Percentiles rank a stretch among this genome's conserved stretches.
These are phyloP conservation scores for Erysimum pusillum DNA, from an alignment of 441 rosid genomes.

Conservation along the genomic window DNA sequence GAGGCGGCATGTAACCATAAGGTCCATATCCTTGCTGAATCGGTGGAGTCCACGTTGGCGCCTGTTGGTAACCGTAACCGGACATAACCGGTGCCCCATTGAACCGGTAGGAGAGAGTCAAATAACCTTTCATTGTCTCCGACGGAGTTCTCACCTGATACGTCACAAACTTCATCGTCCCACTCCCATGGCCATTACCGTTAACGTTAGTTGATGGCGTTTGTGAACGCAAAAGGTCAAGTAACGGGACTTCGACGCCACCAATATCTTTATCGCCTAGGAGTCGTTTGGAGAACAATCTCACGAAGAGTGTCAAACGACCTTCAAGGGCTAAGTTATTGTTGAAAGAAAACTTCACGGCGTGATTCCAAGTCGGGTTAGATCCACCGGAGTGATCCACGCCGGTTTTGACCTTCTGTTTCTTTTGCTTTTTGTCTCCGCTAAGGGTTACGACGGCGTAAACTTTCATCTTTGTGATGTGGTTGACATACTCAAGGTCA, in stretches of 20 bases:
- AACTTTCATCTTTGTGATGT: slow-evolving; percentile 62
- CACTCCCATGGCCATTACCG: background rate
- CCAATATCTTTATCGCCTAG: slow-evolving; percentile 71
- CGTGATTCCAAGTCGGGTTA: slow-evolving; percentile 66
- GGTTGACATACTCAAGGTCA: slow-evolving; percentile 54
- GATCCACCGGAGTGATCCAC: slow-evolving; percentile 55
- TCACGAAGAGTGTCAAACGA: slow-evolving; percentile 50
- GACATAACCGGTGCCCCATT: slow-evolving; percentile 30
- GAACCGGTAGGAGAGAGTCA: slow-evolving; percentile 63
- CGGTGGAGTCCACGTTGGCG: slow-evolving; percentile 3
- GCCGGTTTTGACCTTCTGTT: slow-evolving; percentile 51
- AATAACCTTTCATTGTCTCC: slow-evolving; percentile 62
- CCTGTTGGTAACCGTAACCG: background rate
- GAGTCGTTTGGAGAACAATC: slow-evolving; percentile 61
- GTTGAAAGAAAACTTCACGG: slow-evolving; percentile 52
- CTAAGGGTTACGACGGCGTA: slow-evolving; percentile 54
- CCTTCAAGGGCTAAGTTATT: slow-evolving; percentile 51
- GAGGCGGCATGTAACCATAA: slow-evolving; percentile 9
- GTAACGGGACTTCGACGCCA: slow-evolving; percentile 61
- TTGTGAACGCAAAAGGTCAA: slow-evolving; percentile 48
- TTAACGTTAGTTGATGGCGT: slow-evolving; percentile 7
- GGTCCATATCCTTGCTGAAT: slow-evolving; percentile 18
- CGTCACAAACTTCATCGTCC: slow-evolving; percentile 46
- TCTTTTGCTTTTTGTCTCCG: slow-evolving; percentile 39
- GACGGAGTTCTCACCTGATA: slow-evolving; percentile 66